Evolutionary conservation across 2,329 filamentous ascomycete genomes (phyloP).

Genomic region (Penicillium olsonii): DNA sequence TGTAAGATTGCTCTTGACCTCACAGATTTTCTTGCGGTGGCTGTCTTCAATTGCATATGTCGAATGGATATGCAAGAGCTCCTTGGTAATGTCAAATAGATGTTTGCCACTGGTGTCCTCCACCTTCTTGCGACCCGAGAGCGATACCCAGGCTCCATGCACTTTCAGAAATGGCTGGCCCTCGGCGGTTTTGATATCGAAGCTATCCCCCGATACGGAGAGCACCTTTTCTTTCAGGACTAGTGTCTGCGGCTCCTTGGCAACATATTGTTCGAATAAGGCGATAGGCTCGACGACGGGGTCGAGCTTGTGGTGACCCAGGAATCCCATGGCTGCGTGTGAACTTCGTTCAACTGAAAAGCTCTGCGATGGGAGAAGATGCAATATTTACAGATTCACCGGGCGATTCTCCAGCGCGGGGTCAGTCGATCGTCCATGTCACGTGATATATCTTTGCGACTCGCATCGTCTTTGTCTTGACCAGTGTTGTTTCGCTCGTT

Average conservation of each 20-base stretch:
- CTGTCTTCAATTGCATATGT: constrained; percentile 43
- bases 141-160: constrained; percentile 53
- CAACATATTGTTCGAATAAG: constrained; percentile 21
- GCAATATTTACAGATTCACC: no score
- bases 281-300: constrained; percentile 21
- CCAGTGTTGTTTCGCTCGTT: no score
- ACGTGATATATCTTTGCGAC: no score
- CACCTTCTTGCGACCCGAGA: constrained; percentile 26
- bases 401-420: no score
- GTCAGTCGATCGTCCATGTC: no score
- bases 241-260: constrained; percentile 44
- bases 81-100: constrained; percentile 26
- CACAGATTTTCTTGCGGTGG: constrained; percentile 51
- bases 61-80: constrained; percentile 24
- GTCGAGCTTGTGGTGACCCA: constrained; percentile 15
- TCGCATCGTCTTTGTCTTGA: no score
- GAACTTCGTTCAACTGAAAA: no score
- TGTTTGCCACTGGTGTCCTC: constrained; percentile 21
- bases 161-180: constrained; percentile 59
- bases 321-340: constrained; percentile 20
- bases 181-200: constrained; percentile 60
- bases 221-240: constrained; percentile 63
- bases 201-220: constrained; percentile 64
- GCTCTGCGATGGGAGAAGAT: no score
- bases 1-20: constrained; percentile 58